Conservation (phyloP, 1,139 yeast species). For the Komagataea norvegica region DNA sequence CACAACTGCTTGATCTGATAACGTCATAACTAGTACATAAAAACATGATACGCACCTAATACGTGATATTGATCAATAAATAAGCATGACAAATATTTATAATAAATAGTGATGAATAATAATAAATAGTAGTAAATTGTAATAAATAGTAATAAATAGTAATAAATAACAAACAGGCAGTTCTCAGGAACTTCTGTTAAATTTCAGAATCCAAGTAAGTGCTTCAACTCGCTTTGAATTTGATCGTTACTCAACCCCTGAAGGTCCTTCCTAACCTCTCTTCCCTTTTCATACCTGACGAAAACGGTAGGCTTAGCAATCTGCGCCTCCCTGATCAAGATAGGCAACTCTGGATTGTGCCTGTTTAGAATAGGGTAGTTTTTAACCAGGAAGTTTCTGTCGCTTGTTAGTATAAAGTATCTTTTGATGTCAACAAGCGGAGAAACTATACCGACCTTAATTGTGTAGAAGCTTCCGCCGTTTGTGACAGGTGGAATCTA, state of each 20-base stretch:
- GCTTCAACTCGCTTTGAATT: constrained; percentile 19
- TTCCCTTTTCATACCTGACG: constrained; percentile 23
- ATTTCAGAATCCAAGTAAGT: constrained; percentile 13
- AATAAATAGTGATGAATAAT: too few relatives aligned
- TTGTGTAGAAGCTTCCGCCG: constrained; percentile 16
- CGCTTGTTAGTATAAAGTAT: background rate
- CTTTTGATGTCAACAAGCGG: background rate
- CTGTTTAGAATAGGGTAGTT: constrained; percentile 19
- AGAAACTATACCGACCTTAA: constrained; percentile 17
- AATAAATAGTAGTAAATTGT: constrained; percentile 6
- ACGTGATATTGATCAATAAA: constrained; percentile 5
- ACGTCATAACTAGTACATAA: too few relatives aligned
- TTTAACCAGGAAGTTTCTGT: constrained; percentile 19
- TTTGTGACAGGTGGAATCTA: constrained; percentile 24
- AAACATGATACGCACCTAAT: too few relatives aligned
- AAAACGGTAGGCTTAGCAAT: constrained; percentile 20
- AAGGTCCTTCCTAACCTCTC: constrained; percentile 20
- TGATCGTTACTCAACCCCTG: constrained; percentile 19
- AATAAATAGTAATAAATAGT: constrained; percentile 6
- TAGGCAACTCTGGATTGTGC: constrained; percentile 22
- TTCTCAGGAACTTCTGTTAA: background rate
- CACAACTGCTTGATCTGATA: background rate
- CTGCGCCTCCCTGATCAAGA: constrained; percentile 22
- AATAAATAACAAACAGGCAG: constrained; percentile 5
- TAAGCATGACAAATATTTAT: constrained; percentile 4